Percentiles rank a stretch among this genome's conserved stretches.
phyloP scores from a whole-genome alignment of 208 protist genomes.

The Herpetomonas tarakana region DNA sequence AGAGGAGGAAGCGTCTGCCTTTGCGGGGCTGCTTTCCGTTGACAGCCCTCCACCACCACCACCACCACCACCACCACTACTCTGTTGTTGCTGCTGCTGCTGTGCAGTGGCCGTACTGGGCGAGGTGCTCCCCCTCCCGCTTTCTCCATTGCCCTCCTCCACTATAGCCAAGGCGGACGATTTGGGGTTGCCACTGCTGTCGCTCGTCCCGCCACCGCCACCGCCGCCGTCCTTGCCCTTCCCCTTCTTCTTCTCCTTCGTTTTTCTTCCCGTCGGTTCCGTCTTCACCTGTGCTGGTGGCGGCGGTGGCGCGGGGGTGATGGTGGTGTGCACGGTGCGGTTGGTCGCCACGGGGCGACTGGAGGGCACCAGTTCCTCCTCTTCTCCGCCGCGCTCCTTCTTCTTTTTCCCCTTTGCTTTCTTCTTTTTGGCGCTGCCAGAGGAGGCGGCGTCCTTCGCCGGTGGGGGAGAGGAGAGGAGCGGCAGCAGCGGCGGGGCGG shows the following conservation, averaged over 20 bases:
- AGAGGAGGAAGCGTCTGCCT: too few species aligned
- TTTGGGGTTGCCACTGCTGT: not conserved
- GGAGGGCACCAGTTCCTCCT: not conserved
- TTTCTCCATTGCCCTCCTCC: not conserved
- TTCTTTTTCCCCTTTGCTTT: slow-evolving; percentile 2
- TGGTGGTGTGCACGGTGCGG: not conserved
- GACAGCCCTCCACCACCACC: too few species aligned
- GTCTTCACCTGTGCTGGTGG: not conserved
- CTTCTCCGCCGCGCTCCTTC: slow-evolving; percentile 1
- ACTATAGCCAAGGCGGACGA: not conserved
- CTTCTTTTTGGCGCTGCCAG: not conserved
- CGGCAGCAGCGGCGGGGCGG: slow-evolving; percentile 1
- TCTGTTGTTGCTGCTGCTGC: too few species aligned
- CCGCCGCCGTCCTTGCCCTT: slow-evolving; percentile 1
- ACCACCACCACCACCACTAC: too few species aligned
- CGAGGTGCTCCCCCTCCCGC: not conserved
- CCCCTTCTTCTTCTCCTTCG: slow-evolving; percentile 5
- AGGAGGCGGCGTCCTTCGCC: not conserved
- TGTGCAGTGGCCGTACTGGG: not conserved
- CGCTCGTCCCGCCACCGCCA: not conserved
- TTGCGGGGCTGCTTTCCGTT: not conserved
- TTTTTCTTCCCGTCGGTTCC: not conserved
- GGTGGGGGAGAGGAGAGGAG: too few species aligned
- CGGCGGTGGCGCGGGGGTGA: not conserved
- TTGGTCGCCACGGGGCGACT: not conserved